phyloP scores from a whole-genome alignment of 2,329 filamentous ascomycete species.

The Penicillium vulpinum region DNA sequence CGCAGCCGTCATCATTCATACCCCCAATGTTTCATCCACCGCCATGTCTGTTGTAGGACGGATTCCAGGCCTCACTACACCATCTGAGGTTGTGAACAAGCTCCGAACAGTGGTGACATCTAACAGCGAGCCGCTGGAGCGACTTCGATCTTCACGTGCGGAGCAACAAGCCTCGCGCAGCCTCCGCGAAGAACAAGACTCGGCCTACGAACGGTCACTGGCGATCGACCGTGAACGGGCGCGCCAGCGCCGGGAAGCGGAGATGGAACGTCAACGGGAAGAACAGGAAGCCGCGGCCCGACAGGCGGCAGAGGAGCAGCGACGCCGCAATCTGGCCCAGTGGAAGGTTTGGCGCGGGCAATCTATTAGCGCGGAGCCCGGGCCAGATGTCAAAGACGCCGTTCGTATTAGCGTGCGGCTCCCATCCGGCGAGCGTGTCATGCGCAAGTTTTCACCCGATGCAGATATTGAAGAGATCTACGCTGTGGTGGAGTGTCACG shows the following conservation, averaged over 20 bases:
- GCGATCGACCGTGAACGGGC: conserved; percentile 85
- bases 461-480: conserved; percentile 84
- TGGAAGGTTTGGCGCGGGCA: conserved; percentile 81
- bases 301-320: conserved; percentile 61
- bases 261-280: conserved; percentile 59
- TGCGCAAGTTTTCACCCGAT: conserved; percentile 70
- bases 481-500: conserved; percentile 92
- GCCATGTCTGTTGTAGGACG: conserved; percentile 89
- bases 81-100: conserved; percentile 72
- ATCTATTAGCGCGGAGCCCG: conserved; percentile 68
- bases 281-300: conserved; percentile 67
- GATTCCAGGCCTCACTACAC: conserved; percentile 69
- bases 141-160: conserved; percentile 71
- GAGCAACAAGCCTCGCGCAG: conserved; percentile 79
- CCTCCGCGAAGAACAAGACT: conserved; percentile 85
- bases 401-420: conserved; percentile 69
- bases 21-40: conserved; percentile 76
- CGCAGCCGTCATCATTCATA: conserved; percentile 80
- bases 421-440: conserved; percentile 68
- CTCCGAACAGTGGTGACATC: conserved; percentile 71
- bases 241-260: conserved; percentile 72
- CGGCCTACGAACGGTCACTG: conserved; percentile 87
- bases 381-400: conserved; percentile 61
- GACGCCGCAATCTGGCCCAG: conserved; percentile 58
- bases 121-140: conserved; percentile 72